A percentile compares a stretch with the other conserved stretches of the same genome.
These are phyloP conservation scores for Mortierella sp. DNA, from an alignment of 371 early-diverging fungal genomes.

Conservation along the genomic window DNA sequence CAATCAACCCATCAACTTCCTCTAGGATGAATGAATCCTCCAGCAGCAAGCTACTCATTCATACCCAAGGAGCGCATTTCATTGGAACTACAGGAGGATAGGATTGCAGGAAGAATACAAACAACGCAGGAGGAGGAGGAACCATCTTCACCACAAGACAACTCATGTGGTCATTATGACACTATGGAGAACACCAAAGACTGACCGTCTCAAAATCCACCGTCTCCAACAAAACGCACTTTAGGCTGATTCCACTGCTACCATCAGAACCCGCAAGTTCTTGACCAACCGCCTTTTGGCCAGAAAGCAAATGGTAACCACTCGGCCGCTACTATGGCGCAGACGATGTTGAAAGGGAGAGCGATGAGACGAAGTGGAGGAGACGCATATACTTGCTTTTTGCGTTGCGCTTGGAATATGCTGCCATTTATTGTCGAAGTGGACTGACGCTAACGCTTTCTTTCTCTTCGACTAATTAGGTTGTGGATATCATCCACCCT, in stretches of 20 bases:
- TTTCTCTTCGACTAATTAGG: constrained; percentile 36
- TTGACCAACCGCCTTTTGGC: constrained; percentile 98
- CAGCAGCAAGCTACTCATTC: not conserved
- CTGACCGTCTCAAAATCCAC: constrained; percentile 19
- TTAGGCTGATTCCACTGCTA: constrained; percentile 88
- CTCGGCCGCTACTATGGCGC: not conserved
- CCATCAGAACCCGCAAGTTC: constrained; percentile 99
- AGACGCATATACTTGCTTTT: not conserved
- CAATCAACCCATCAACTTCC: not conserved
- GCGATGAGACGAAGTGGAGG: constrained; percentile 1
- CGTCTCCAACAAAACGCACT: not conserved
- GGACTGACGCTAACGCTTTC: not conserved
- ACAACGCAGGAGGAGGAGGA: not conserved
- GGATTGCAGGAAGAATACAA: not conserved
- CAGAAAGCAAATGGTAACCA: constrained; percentile 96
- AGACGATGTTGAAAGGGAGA: not conserved
- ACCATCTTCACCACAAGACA: not conserved
- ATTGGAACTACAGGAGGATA: not conserved
- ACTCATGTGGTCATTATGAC: not conserved
- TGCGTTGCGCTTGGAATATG: not conserved
- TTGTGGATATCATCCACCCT: constrained; percentile 97
- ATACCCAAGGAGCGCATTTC: not conserved
- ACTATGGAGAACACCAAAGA: not conserved
- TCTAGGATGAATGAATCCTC: not conserved
- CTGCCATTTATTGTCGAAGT: too few species aligned